Base-by-base conservation (phyloP, 768 basidiomycete genomes). In the Russula sp. region DNA sequence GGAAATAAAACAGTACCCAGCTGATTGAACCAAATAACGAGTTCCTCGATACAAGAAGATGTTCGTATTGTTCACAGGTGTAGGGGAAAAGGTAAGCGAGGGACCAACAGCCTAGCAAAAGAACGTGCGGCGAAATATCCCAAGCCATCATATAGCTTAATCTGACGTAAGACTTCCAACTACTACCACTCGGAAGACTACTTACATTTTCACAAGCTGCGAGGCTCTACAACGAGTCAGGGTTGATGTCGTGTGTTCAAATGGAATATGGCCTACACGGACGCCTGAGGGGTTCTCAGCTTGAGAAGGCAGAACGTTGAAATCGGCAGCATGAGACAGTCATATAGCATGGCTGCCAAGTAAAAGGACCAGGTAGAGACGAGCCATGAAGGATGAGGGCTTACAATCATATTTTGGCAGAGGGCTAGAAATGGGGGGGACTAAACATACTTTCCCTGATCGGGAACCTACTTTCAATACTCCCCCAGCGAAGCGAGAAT, bases 141-240 rank as follows among this genome's bases (percentile, higher is more conserved):
- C 27, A 88, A 72, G 32, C 87, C 87, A 65, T 89, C 85, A 59
- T 83, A 84, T 4, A 89, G 6, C n/a, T n/a, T n/a, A n/a, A n/a
- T n/a, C n/a, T n/a, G n/a, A n/a, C 22, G 22, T 62, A 35, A 57
- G 54, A 32, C 31, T 13, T 7, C 18, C 6, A 18, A 14, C 20
- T 42, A 47, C 22, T n/a, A 27, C 18, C 22, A 27, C 32, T 14
- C 11, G 32, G 50, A 39, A 31, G 34, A 39, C 7, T 44, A 62
- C 73, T 5, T 57, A 75, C 73, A 72, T 64, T 40, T 64, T 66
- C 55, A 70, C 51, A 32, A 75, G 64, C 53, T 61, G 62, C n/a
- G 64, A 53, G 59, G 73, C 57, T 31, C 72, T 73, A 4, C 22
- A 20, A 22, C 3, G 54, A 39, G 40, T 51, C n/a, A 59, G 50